These are phyloP conservation scores for Microcyclosporella mali DNA, from an alignment of 2,329 filamentous ascomycete species.

Conservation along the genomic window DNA sequence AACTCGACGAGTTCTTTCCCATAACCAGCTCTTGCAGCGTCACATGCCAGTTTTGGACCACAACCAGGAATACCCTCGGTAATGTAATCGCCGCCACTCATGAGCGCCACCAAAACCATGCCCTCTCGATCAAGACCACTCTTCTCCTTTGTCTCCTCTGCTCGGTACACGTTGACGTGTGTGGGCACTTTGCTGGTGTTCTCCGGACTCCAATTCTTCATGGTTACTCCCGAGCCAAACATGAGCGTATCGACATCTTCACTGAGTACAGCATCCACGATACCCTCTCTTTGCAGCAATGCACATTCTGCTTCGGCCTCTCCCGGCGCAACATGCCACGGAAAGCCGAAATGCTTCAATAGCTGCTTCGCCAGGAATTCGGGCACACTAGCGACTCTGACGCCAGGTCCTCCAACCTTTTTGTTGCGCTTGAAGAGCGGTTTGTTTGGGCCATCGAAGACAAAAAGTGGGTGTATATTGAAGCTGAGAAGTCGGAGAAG, in stretches of 20 bases:
- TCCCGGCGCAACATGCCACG: conserved; percentile 78
- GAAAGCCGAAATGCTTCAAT: conserved; percentile 77
- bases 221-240: conserved; percentile 18
- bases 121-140: conserved; percentile 70
- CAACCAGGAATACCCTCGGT: conserved; percentile 82
- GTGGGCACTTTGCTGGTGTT: conserved; percentile 63
- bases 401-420: conserved; percentile 52
- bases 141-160: conserved; percentile 48
- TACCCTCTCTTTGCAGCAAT: conserved; percentile 68
- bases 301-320: conserved; percentile 97
- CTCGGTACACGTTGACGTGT: conserved; percentile 77
- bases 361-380: conserved; percentile 75
- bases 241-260: conserved; percentile 76
- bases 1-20: conserved; percentile 67
- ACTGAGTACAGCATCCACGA: conserved; percentile 89
- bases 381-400: conserved; percentile 59
- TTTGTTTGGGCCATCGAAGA: conserved; percentile 82
- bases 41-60: conserved; percentile 80
- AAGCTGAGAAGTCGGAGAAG: conserved; percentile 68
- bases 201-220: conserved; percentile 69
- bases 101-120: conserved; percentile 88
- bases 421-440: conserved; percentile 86
- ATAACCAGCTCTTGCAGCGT: conserved; percentile 84
- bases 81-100: conserved; percentile 93
- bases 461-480: conserved; percentile 80